Base-by-base conservation (phyloP, 2,329 filamentous ascomycete species). In the Orbilia quercus region DNA sequence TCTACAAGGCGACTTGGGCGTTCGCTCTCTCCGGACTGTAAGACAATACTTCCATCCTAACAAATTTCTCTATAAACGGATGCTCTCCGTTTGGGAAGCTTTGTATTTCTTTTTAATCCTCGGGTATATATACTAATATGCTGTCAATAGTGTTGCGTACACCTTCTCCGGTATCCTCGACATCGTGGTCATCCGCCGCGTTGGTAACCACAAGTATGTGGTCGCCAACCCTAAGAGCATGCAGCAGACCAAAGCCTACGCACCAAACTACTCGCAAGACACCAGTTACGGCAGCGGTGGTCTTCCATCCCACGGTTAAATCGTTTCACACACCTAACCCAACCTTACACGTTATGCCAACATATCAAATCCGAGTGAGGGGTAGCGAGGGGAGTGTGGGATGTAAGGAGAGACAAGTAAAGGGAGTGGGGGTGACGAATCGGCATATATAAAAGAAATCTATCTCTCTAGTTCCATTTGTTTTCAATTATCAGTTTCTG, bases 231-330 rank as follows among this genome's bases (percentile, higher is more conserved):
- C 74, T 0, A 67, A 67, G 62, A 74, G 67, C 57, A 67, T 75
- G 74, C 67, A 75, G 51, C 74, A 75, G 34, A 69, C 67, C 9
- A 75, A 72, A 50, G 42, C 63, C 9, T 73, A 75, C 20, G 40
- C 54, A 6, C 74, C 63, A 22, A 69, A 74, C 20, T 74, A 74
- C 63, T 14, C n/a, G 5, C 55, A 62, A 34, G 70, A 74, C 34
- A 74, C 70, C 42, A 67, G 63, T 63, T 74, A 74, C 70, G 70
- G 70, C 20, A 58, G 50, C 70, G 70, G 70, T 58, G 70, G 70
- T 16, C 34, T 74, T 16, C 63, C 63, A 48, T 69, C 62, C n/a
- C 70, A 74, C 51, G 70, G 64, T 58, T 74, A 74, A 69, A 58
- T 3, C n/a, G n/a, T n/a, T n/a, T n/a, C n/a, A n/a, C n/a, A n/a